phyloP scores from a whole-genome alignment of 768 basidiomycete genomes.

The Cystoderma amianthinum region DNA sequence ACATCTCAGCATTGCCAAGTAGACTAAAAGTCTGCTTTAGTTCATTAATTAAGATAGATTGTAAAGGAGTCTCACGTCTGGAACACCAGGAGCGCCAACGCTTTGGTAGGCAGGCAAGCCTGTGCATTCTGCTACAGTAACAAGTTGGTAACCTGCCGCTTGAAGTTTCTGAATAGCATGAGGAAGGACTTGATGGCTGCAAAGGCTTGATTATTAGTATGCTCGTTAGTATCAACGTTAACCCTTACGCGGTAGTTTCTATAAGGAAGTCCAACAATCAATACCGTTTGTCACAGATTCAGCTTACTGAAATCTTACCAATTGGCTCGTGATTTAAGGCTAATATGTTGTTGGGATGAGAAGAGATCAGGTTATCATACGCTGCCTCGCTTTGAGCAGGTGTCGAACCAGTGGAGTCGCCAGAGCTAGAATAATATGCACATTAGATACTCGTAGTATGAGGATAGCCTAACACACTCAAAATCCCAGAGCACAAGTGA shows the following conservation, averaged over 20 bases:
- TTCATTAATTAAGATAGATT: no score
- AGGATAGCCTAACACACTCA: constrained; percentile 9
- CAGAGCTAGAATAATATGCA: constrained; percentile 12
- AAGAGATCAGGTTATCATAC: not conserved
- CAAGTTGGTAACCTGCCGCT: constrained; percentile 32
- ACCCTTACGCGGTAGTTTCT: no score
- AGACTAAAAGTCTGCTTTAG: no score
- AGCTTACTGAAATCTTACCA: no score
- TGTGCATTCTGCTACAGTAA: constrained; percentile 35
- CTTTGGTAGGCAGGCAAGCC: constrained; percentile 28
- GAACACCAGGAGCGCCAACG: constrained; percentile 17
- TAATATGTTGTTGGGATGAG: not conserved
- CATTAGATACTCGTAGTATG: not conserved
- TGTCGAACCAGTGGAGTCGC: constrained; percentile 17
- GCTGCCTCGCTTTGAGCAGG: not conserved
- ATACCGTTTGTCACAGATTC: no score
- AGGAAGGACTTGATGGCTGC: constrained; percentile 25
- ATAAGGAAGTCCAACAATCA: no score
- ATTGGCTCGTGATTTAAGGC: constrained; percentile 14
- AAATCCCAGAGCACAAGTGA: constrained; percentile 19
- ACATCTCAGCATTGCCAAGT: no score
- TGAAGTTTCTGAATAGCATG: constrained; percentile 29
- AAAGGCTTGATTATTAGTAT: no score
- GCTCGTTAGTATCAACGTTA: no score
- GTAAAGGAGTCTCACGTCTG: constrained; percentile 24